phyloP scores from a whole-genome alignment of 140 eudicot genomes.

The Anethum foeniculum region DNA sequence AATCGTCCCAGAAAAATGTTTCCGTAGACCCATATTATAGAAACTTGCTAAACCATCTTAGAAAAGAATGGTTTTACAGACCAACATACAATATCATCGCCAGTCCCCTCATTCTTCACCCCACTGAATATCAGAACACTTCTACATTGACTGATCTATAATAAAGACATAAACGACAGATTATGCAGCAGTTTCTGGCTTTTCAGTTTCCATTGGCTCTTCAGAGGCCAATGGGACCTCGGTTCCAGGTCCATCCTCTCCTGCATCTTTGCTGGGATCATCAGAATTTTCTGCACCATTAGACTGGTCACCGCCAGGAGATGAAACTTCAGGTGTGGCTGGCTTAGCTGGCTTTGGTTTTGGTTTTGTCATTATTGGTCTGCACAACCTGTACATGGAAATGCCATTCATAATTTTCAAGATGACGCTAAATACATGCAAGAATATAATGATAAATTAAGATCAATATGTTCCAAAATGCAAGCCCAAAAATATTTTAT shows the following conservation, averaged over 20 bases:
- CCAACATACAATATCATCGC: neutral
- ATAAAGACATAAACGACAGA: neutral
- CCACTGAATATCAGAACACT: neutral
- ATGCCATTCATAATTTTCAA: neutral
- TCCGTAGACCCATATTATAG: neutral
- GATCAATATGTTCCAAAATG: neutral
- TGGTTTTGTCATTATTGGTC: slow-evolving; percentile 77
- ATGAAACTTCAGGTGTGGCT: slow-evolving; percentile 44
- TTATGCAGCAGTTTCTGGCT: neutral
- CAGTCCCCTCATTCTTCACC: neutral
- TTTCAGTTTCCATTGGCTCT: slow-evolving; percentile 19
- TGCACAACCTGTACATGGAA: slow-evolving; percentile 51
- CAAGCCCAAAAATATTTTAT: neutral
- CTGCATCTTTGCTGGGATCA: neutral
- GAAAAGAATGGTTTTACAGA: neutral
- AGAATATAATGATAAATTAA: neutral
- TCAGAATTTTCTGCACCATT: neutral
- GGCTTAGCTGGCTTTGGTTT: slow-evolving; percentile 87
- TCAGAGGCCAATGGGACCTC: slow-evolving; percentile 3
- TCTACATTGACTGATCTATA: neutral
- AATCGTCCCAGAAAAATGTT: slow-evolving; percentile 1
- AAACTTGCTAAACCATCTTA: neutral
- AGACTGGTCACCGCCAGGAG: slow-evolving; percentile 9
- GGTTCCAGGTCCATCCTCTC: neutral
- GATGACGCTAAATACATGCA: neutral